Evolutionary conservation across 352 stramenopile species (phyloP).

Genomic region (Pythium scleroteichum): DNA sequence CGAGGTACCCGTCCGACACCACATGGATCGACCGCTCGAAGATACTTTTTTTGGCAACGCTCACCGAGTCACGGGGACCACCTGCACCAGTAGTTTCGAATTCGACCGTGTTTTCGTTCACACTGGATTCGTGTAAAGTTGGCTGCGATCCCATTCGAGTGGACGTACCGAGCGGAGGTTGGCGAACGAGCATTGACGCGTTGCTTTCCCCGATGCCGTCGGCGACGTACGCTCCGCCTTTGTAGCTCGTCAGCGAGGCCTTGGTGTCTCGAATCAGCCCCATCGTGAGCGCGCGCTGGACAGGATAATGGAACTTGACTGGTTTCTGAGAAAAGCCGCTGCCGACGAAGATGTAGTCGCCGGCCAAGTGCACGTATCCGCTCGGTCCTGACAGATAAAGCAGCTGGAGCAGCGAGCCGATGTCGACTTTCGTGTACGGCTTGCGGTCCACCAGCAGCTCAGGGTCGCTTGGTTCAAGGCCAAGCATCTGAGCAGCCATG

Average conservation of each 20-base stretch:
- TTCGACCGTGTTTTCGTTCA: neutral
- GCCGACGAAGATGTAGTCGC: slow-evolving; percentile 54
- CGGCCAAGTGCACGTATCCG: slow-evolving; percentile 43
- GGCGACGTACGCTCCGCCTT: slow-evolving; percentile 8
- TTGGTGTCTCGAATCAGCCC: slow-evolving; percentile 27
- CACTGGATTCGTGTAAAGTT: neutral
- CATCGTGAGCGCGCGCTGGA: slow-evolving; percentile 39
- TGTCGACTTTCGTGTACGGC: slow-evolving; percentile 38
- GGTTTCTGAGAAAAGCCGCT: slow-evolving; percentile 40
- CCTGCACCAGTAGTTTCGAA: neutral
- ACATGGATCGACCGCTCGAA: slow-evolving; percentile 45
- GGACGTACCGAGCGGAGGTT: neutral
- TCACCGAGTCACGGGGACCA: neutral
- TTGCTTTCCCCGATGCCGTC: slow-evolving; percentile 15
- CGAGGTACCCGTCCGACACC: slow-evolving; percentile 40
- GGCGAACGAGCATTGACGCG: neutral
- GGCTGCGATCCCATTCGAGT: slow-evolving; percentile 3
- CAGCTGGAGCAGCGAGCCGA: slow-evolving; percentile 49
- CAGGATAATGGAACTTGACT: slow-evolving; percentile 36
- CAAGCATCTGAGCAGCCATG: slow-evolving; percentile 40
- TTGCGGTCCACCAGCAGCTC: slow-evolving; percentile 30
- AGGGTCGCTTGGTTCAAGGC: slow-evolving; percentile 46
- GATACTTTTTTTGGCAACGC: slow-evolving; percentile 36
- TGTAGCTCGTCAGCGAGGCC: slow-evolving; percentile 3
- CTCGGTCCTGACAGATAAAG: slow-evolving; percentile 57